These are phyloP conservation scores for Lotus japonicus DNA, from an alignment of 306 rosid species.

Conservation along the genomic window DNA sequence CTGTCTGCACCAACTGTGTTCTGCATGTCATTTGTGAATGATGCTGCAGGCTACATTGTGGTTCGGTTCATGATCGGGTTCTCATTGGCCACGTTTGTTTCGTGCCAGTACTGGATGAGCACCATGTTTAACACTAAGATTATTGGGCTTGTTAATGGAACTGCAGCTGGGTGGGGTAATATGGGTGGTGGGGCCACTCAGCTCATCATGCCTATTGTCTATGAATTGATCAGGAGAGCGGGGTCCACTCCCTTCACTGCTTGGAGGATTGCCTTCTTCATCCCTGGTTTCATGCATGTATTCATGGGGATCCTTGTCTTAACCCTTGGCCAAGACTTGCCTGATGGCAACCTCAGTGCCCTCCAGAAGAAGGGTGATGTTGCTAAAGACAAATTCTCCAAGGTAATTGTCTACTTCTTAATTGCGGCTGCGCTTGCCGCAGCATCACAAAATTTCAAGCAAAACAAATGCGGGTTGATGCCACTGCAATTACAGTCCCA, in stretches of 20 bases:
- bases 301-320: conserved; percentile 68
- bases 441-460: no score
- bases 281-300: conserved; percentile 64
- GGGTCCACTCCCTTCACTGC: conserved; percentile 74
- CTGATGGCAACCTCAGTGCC: conserved; percentile 78
- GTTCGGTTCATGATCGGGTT: conserved; percentile 87
- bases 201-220: conserved; percentile 74
- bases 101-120: conserved; percentile 98
- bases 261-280: conserved; percentile 83
- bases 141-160: conserved; percentile 77
- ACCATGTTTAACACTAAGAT: conserved; percentile 82
- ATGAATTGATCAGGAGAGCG: conserved; percentile 37
- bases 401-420: conserved; percentile 9
- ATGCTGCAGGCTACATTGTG: conserved; percentile 57
- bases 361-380: conserved; percentile 74
- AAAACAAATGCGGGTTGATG: no score
- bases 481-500: no score
- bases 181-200: conserved; percentile 98
- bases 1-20: conserved; percentile 65
- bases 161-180: conserved; percentile 95
- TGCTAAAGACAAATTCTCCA: conserved; percentile 65
- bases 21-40: conserved; percentile 64
- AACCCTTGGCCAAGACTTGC: conserved; percentile 78
- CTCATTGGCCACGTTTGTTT: conserved; percentile 83
- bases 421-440: no score